phyloP scores from a whole-genome alignment of 2,329 filamentous ascomycete species.

The Diaporthe australafricana region DNA sequence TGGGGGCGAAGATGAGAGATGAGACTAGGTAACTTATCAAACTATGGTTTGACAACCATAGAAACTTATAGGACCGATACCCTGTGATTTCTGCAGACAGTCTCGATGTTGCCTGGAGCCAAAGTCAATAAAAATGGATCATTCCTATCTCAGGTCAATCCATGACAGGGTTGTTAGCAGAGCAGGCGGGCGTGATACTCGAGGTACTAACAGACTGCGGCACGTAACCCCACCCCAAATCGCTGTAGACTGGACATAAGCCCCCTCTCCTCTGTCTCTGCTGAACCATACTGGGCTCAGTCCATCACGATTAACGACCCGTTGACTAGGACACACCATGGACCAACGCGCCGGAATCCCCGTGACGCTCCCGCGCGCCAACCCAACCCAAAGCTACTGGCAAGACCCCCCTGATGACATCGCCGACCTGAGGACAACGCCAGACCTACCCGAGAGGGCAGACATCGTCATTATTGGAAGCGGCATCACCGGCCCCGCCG shows the following conservation, averaged over 20 bases:
- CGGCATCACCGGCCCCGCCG: conserved; percentile 72
- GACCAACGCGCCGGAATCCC: conserved; percentile 51
- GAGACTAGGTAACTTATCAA: too few species aligned
- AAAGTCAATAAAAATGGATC: too few species aligned
- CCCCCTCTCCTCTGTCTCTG: too few species aligned
- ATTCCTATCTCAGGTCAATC: too few species aligned
- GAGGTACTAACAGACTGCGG: background rate
- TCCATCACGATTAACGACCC: background rate
- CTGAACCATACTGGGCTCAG: background rate
- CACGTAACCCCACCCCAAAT: background rate
- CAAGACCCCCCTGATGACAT: conserved; percentile 63
- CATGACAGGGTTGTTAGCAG: too few species aligned
- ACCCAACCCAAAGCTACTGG: conserved; percentile 72
- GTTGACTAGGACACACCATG: too few species aligned
- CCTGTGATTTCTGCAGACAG: too few species aligned
- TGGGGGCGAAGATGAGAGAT: too few species aligned
- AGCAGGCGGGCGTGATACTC: too few species aligned
- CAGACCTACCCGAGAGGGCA: conserved; percentile 61
- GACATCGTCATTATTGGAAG: conserved; percentile 74
- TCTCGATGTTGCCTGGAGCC: too few species aligned
- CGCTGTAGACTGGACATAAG: background rate
- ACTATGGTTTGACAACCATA: too few species aligned
- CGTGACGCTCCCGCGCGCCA: conserved; percentile 60
- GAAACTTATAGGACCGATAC: too few species aligned
- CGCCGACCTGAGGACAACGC: conserved; percentile 61